These are phyloP conservation scores for Saccharomyces hybrid DNA, from an alignment of 1,139 yeast genomes.

Conservation along the genomic window DNA sequence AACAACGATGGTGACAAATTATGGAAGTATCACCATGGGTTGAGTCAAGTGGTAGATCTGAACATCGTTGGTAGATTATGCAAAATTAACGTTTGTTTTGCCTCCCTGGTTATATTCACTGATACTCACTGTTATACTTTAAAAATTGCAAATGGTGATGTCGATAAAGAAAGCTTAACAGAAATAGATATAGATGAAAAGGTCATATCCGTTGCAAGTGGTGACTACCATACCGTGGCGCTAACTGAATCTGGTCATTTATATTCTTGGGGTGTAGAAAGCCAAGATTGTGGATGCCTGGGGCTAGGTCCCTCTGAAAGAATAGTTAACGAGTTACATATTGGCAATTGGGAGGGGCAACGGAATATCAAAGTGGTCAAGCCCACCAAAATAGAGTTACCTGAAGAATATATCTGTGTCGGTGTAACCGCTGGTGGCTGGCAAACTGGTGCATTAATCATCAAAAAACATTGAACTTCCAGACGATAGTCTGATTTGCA, in stretches of 20 bases:
- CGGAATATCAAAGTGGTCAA: slow-evolving; percentile 37
- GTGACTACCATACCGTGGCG: slow-evolving; percentile 69
- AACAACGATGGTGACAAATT: slow-evolving; percentile 40
- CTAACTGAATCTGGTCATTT: slow-evolving; percentile 51
- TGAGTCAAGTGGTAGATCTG: slow-evolving; percentile 16
- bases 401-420: slow-evolving; percentile 35
- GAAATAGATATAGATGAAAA: slow-evolving; percentile 37
- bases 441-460: slow-evolving; percentile 61
- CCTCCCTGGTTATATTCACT: slow-evolving; percentile 48
- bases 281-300: slow-evolving; percentile 57
- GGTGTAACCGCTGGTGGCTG: slow-evolving; percentile 71
- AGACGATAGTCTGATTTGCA: background rate
- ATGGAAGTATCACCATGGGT: slow-evolving; percentile 37
- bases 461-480: slow-evolving; percentile 10
- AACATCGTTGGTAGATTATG: slow-evolving; percentile 23
- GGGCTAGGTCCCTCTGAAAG: slow-evolving; percentile 49
- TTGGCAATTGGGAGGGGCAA: slow-evolving; percentile 30
- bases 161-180: slow-evolving; percentile 18
- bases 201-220: slow-evolving; percentile 56
- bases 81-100: slow-evolving; percentile 24
- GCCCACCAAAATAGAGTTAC: slow-evolving; percentile 41
- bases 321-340: slow-evolving; percentile 25
- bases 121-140: slow-evolving; percentile 31
- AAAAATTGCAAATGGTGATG: slow-evolving; percentile 37
- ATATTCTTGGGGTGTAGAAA: slow-evolving; percentile 65